Conservation (phyloP, 768 basidiomycete species). For the Strobilomyces dryophilus region DNA sequence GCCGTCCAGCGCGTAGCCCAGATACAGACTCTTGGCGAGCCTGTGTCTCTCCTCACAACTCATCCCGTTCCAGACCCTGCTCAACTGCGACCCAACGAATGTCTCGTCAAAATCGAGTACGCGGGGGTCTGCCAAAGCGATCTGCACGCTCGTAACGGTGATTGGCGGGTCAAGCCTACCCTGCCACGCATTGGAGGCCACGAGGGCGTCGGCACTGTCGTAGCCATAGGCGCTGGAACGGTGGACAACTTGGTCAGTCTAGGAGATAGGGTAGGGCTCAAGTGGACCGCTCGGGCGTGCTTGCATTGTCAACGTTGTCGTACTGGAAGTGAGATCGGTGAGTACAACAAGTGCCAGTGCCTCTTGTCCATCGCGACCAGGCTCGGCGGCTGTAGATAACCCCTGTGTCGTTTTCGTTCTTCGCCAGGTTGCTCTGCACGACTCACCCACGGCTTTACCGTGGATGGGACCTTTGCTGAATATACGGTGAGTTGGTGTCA, state of each 20-base stretch:
- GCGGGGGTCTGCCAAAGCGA: constrained; percentile 43
- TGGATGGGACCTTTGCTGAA: constrained; percentile 43
- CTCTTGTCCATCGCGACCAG: not conserved
- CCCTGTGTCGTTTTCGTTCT: not conserved
- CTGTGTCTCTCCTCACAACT: constrained; percentile 7
- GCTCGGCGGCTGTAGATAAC: not conserved
- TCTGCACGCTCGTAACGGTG: constrained; percentile 37
- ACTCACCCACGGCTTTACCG: constrained; percentile 31
- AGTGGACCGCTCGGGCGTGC: constrained; percentile 40
- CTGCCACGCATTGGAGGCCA: constrained; percentile 40
- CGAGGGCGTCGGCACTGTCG: constrained; percentile 44
- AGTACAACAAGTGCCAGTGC: not conserved
- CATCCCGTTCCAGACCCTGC: constrained; percentile 17
- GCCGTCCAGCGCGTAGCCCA: constrained; percentile 26
- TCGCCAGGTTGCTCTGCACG: constrained; percentile 11
- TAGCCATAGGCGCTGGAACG: constrained; percentile 39
- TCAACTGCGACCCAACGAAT: constrained; percentile 22
- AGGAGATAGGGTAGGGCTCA: constrained; percentile 42
- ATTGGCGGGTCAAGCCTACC: constrained; percentile 28
- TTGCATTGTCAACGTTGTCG: constrained; percentile 39
- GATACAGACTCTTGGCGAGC: constrained; percentile 14
- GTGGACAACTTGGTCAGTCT: constrained; percentile 28
- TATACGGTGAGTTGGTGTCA: constrained; percentile 28
- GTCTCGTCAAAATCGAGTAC: constrained; percentile 39
- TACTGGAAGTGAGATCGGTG: constrained; percentile 32